Evolutionary conservation across 2,329 filamentous ascomycete genomes (phyloP).

Genomic region (Chaetomiaceae sp.): DNA sequence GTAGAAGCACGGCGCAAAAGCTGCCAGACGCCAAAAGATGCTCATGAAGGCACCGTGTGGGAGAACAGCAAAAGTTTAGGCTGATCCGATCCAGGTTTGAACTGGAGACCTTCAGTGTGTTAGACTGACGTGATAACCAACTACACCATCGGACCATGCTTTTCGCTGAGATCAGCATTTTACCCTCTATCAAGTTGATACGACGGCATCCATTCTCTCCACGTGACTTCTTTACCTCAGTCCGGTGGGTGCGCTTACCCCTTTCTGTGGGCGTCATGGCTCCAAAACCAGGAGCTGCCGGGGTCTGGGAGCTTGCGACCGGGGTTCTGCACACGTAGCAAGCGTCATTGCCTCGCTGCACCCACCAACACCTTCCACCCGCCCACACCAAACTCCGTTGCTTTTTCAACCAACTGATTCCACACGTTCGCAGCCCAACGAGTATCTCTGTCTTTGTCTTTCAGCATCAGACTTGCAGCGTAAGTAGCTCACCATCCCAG

Average conservation of each 20-base stretch:
- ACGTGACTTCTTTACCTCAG: too few relatives aligned
- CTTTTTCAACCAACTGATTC: slow-evolving; percentile 8
- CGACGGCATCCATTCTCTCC: too few relatives aligned
- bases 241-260: too few relatives aligned
- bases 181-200: too few relatives aligned
- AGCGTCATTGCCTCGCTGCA: slow-evolving; percentile 22
- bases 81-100: slow-evolving; percentile 26
- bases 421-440: slow-evolving; percentile 1
- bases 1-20: too few relatives aligned
- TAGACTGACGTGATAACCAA: slow-evolving; percentile 47
- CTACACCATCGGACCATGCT: slow-evolving; percentile 29
- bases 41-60: too few relatives aligned
- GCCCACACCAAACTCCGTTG: slow-evolving; percentile 6
- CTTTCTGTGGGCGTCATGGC: slow-evolving; percentile 7
- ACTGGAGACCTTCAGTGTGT: slow-evolving; percentile 33
- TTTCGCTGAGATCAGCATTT: too few relatives aligned
- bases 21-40: too few relatives aligned
- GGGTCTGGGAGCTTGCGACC: slow-evolving; percentile 21
- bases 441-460: neutral
- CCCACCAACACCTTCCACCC: slow-evolving; percentile 10
- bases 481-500: neutral
- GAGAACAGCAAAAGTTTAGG: too few relatives aligned
- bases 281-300: slow-evolving; percentile 10
- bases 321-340: slow-evolving; percentile 26
- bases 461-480: neutral